Evolutionary conservation across 805 yeast genomes (phyloP), one percentile per base, ranked within the genome.

Genomic region (Cyberlindnera petersonii): DNA sequence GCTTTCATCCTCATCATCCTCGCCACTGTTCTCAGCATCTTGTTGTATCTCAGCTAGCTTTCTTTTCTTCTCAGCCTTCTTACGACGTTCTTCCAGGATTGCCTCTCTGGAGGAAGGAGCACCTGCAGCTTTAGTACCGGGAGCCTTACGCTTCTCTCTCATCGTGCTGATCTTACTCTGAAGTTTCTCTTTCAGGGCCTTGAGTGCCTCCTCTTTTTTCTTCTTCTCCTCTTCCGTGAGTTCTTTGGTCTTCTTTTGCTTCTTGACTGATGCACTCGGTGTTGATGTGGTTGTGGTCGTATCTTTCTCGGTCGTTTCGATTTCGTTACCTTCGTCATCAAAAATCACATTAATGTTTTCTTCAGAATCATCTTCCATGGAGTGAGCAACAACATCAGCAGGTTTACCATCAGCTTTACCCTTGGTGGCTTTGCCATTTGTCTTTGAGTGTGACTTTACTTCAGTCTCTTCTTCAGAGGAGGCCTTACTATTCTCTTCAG

Each of bases 71-170:
- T 53, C 53, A 33, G 59, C 65, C 47, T 60, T 66, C 35, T 63
- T 74, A 58, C 68, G 74, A 44, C 95, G 75, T 49, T 79, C 84
- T 26, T 73, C 79, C 38, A 86, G 64, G 35, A 85, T 79, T 29
- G 82, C 89, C 49, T 87, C 94, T 61, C 97, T 72, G 9, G 91
- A 85, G 43, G 79, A 73, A 13, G 89, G 88, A 0, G 96, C 93
- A 18, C 96, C 96, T 5, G 72, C 68, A 5, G 71, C 78, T 32
- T 77, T 81, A 1, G 89, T 67, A 2, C 98, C 98, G 1, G 94
- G 93, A 1, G 98, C 98, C 54, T 83, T 89, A 59, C 99, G 79
- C 62, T 77, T 83, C 39, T 81, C 88, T 49, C 80, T 78, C 65
- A 93, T 55, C 8, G 64, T 65, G 40, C 68, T 74, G 47, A 93